Evolutionary conservation across 768 basidiomycete genomes (phyloP), one percentile per base, ranked within the genome.

Genomic region (Lactarius akahatsu): DNA sequence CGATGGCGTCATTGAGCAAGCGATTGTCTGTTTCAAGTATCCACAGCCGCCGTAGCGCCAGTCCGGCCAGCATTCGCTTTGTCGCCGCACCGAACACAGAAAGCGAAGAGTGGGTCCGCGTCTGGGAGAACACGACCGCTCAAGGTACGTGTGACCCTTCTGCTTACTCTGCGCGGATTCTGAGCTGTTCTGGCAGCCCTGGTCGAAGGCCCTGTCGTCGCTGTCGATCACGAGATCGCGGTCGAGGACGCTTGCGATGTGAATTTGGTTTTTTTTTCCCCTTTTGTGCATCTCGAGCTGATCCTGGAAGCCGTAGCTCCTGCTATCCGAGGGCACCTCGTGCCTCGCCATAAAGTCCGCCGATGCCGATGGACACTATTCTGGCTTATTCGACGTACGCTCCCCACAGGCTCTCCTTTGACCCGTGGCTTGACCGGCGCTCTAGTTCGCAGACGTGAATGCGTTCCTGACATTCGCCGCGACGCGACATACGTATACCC

Each of bases 211-310:
- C 84, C 83, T 3, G 81, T 92, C 57, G 83, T 91, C 18, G 78
- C 80, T 32, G 81, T 93, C 11, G 86, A 87, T 62, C 84, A 84
- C n/a, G 85, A 91, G 55, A 85, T 82, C 9, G 87, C 83, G 58
- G 92, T 94, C 20, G 91, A 94, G 74, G 88, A 90, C 54, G 91
- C 91, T 15, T 93, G 91, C 72, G 90, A 91, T 69, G 91, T 89
- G 72, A 72, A 82, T 77, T 55, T 57, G 30, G 40, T 52, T 8
- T 15, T 15, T 38, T 34, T 9, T 2, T 38, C 2, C 45, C 8
- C 56, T 15, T 45, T 40, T 28, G 28, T 30, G 40, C 16, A 23
- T 55, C 23, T 32, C 56, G 62, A 59, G 66, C 62, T 67, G 66
- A 67, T 41, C 45, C 60, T 9, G 57, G 47, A 59, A 18, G 50